Evolutionary conservation across 805 yeast species (phyloP), one percentile per base, ranked within the genome.

Genomic region (Yarrowia alimentaria): DNA sequence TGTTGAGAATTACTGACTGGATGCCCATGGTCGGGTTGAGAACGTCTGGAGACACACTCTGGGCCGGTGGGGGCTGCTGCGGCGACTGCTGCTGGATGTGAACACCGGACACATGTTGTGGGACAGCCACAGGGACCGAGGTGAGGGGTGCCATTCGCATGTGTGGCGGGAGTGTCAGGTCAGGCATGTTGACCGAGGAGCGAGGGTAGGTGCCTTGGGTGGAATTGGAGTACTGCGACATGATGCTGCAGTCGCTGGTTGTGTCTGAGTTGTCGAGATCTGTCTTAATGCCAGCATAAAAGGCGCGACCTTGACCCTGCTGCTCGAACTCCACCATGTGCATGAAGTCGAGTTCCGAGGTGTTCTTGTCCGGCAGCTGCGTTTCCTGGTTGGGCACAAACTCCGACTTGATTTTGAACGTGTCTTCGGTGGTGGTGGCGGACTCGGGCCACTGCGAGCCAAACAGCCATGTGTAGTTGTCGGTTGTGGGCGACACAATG

Each of bases 201-300:
- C 45, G 32, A 1, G 47, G 33, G 11, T 9, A 40, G 9, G 47
- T 40, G 25, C 25, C 47, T 29, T 26, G 47, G 10, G 47, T 40
- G 11, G 33, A 28, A 13, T 19, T 40, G 14, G 47, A 40, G 33
- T 40, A 40, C 33, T 40, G 47, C 26, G 47, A 40, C 47, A 40
- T 40, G 47, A 40, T 40, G 25, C 18, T 12, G 25, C 47, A 40
- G 19, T 40, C 47, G 14, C 33, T 28, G 26, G 47, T 40, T 11
- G 47, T 40, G 25, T 40, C 47, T n/a, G 47, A 40, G 47, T 40
- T 40, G 47, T 40, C 47, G 7, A 40, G 33, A 18, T 40, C 47
- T 3, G 47, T 40, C 13, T 40, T 40, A 9, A 40, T 40, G 19
- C 47, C 33, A 6, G 47, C 47, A 18, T 40, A 40, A 11, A 40